These are phyloP conservation scores for Mycothermus thermophilus DNA, from an alignment of 495 filamentous ascomycete species.

Conservation along the genomic window DNA sequence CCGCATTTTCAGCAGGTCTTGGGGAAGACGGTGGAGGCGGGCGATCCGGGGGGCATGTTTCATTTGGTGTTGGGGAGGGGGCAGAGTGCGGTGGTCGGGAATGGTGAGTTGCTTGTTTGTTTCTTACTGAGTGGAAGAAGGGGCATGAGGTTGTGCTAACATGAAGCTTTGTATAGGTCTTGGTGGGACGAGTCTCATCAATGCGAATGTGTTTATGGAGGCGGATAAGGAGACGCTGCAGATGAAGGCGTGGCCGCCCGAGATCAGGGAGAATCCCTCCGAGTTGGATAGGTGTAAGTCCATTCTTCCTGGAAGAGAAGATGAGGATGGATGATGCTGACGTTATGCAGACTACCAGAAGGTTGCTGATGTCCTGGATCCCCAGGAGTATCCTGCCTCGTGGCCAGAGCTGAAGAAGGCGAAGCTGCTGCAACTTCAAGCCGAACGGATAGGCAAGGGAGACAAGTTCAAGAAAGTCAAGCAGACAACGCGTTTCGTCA, in stretches of 20 bases:
- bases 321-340: not conserved
- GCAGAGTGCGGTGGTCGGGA: constrained; percentile 51
- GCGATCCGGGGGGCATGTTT: constrained; percentile 47
- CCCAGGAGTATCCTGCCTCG: constrained; percentile 41
- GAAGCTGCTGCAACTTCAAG: constrained; percentile 43
- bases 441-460: constrained; percentile 32
- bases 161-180: constrained; percentile 28
- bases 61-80: constrained; percentile 50
- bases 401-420: constrained; percentile 43
- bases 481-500: constrained; percentile 48
- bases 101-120: constrained; percentile 31
- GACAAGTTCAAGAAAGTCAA: constrained; percentile 42
- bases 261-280: constrained; percentile 37
- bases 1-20: no score
- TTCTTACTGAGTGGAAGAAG: no score
- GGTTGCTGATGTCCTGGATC: constrained; percentile 44
- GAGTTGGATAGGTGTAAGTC: constrained; percentile 38
- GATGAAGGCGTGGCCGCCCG: constrained; percentile 45
- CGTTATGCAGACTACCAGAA: constrained; percentile 37
- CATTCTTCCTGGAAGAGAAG: not conserved
- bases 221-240: constrained; percentile 40
- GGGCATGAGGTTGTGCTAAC: not conserved
- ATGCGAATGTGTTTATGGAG: constrained; percentile 53
- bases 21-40: constrained; percentile 29
- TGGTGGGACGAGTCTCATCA: constrained; percentile 50